Base-by-base conservation (phyloP, 306 rosid genomes). In the Quercus agrifolia region DNA sequence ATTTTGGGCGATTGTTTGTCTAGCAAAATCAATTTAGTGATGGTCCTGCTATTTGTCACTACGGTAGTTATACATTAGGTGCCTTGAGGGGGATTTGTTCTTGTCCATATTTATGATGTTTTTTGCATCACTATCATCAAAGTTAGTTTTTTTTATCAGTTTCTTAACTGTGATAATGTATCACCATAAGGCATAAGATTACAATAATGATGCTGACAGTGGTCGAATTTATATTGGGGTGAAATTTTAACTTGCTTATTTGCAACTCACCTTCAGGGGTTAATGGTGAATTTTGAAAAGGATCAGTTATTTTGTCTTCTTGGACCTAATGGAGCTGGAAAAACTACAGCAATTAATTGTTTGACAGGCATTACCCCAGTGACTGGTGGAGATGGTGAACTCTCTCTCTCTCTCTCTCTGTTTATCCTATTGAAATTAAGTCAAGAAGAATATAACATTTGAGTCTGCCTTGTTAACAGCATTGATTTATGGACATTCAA, bases 251-350 rank as follows among this genome's bases (percentile, higher is more conserved):
- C 6, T 80, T 78, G 73, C 44, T 68, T 44, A 25, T 73, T 75
- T 72, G 76, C 79, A 70, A 80, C 78, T 73, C 74, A 56, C 33
- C 46, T 83, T 83, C 93, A 94, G 99, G 97, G 91, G n/a, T 64
- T 94, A 61, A 92, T 97, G 97, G 85, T 94, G 87, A 94, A 87
- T 82, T 83, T 94, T 67, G 87, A 85, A 52, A 92, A 87, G 86
- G 92, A 90, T 88, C 97, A 92, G 83, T 84, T 94, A 57, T 92
- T 90, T 84, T 94, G 99, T 87, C 94, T 94, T 55, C 90, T 94
- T 61, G 99, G 99, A 73, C 94, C 99, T 38, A 92, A 91, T 20
- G 97, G 99, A 71, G 99, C 99, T 46, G 99, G 99, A 73, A 94
- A 94, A 85, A 92, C 99, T 49, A 91, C 99, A 23, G 76, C 79